Evolutionary conservation across 176 grass and related monocot genomes (phyloP).

Genomic region (Triticum dicoccoides): DNA sequence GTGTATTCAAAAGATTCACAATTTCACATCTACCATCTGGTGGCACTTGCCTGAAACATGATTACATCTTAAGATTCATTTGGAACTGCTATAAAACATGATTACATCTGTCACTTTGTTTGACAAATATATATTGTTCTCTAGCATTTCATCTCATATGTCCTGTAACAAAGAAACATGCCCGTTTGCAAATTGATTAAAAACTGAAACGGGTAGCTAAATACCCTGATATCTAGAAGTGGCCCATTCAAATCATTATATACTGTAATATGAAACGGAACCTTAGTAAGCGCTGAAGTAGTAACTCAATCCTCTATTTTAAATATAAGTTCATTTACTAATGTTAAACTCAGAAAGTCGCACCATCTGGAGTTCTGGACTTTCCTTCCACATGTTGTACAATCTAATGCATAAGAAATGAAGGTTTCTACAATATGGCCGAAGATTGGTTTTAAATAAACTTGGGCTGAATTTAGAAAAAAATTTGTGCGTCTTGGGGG

Average conservation of each 20-base stretch:
- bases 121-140: neutral
- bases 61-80: neutral
- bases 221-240: neutral
- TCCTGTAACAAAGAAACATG: neutral
- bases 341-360: neutral
- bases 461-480: neutral
- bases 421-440: neutral
- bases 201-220: neutral
- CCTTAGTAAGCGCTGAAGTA: neutral
- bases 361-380: neutral
- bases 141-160: neutral
- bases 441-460: neutral
- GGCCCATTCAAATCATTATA: neutral
- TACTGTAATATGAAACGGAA: neutral
- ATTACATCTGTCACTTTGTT: neutral
- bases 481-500: neutral
- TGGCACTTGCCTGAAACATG: neutral
- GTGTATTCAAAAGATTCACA: neutral
- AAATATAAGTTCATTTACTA: neutral
- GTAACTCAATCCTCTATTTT: constrained; percentile 2
- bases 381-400: neutral
- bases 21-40: neutral
- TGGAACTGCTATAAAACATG: neutral
- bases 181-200: neutral
- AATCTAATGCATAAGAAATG: neutral